Percentiles rank a stretch among this genome's conserved stretches.
Conservation (phyloP, 805 yeast genomes). For the Candida odintsovae region DNA sequence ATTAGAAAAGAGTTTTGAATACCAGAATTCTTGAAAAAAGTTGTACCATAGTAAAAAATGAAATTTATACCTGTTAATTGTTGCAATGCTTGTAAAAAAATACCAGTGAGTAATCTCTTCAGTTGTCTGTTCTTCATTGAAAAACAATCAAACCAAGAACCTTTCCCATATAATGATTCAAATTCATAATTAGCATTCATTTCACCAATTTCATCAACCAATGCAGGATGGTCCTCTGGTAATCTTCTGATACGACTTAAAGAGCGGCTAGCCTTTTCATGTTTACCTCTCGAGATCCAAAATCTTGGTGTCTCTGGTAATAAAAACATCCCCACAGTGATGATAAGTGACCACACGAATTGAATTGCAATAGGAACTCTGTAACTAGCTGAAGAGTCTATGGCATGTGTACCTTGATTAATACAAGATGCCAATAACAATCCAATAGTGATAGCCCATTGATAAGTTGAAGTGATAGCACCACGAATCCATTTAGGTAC, state of each 20-base stretch:
- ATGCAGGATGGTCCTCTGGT: constrained; percentile 37
- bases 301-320: constrained; percentile 78
- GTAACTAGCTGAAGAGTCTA: constrained; percentile 52
- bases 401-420: constrained; percentile 58
- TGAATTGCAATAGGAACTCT: constrained; percentile 73
- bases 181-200: constrained; percentile 42
- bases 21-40: constrained; percentile 50
- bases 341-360: constrained; percentile 57
- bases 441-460: constrained; percentile 70
- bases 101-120: constrained; percentile 39
- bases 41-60: constrained; percentile 64
- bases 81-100: constrained; percentile 43
- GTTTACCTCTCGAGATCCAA: constrained; percentile 49
- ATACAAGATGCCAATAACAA: constrained; percentile 63
- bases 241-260: constrained; percentile 50
- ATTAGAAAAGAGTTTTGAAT: constrained; percentile 41
- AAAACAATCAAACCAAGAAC: constrained; percentile 30
- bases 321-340: constrained; percentile 56
- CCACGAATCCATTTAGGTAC: constrained; percentile 79
- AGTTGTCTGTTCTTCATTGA: constrained; percentile 31
- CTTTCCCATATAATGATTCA: constrained; percentile 30
- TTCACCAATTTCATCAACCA: constrained; percentile 41
- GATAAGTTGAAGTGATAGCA: constrained; percentile 69
- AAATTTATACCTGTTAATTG: constrained; percentile 72
- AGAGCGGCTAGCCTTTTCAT: constrained; percentile 52